phyloP scores from a whole-genome alignment of 2,329 filamentous ascomycete species.

The Cercospora beticola region DNA sequence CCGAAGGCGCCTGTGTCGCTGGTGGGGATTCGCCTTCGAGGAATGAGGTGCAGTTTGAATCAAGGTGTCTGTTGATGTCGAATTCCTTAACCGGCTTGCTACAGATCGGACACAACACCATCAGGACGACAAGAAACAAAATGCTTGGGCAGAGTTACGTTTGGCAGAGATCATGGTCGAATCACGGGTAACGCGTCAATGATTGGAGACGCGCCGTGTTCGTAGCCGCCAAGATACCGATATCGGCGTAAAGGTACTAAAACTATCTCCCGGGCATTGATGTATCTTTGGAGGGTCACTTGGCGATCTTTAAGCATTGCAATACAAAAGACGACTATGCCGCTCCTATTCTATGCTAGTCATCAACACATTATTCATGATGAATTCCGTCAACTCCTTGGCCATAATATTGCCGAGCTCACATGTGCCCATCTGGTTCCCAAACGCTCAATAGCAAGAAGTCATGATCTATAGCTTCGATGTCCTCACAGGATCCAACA shows the following conservation, averaged over 20 bases:
- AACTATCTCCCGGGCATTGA: not conserved
- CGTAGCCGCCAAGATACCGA: not conserved
- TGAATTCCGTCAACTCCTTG: not conserved
- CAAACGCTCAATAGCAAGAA: not conserved
- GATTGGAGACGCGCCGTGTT: constrained; percentile 3
- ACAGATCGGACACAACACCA: constrained; percentile 40
- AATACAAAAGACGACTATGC: not conserved
- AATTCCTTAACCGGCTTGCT: constrained; percentile 51
- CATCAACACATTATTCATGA: constrained; percentile 7
- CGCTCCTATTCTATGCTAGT: not conserved
- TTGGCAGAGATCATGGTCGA: not conserved
- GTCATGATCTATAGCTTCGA: constrained; percentile 10
- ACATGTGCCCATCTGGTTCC: not conserved
- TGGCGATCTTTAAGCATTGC: not conserved
- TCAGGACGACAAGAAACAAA: constrained; percentile 13
- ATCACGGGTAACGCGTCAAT: constrained; percentile 1
- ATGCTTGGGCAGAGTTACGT: not conserved
- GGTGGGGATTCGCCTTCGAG: constrained; percentile 55
- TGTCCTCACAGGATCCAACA: constrained; percentile 41
- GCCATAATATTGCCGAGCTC: not conserved
- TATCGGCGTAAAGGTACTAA: not conserved
- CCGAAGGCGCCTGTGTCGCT: constrained; percentile 35
- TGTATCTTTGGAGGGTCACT: not conserved
- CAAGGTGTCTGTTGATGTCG: constrained; percentile 87
- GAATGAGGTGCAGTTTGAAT: constrained; percentile 73